Conservation (phyloP, 108 stramenopile genomes). For the Nitzschia putrida region DNA sequence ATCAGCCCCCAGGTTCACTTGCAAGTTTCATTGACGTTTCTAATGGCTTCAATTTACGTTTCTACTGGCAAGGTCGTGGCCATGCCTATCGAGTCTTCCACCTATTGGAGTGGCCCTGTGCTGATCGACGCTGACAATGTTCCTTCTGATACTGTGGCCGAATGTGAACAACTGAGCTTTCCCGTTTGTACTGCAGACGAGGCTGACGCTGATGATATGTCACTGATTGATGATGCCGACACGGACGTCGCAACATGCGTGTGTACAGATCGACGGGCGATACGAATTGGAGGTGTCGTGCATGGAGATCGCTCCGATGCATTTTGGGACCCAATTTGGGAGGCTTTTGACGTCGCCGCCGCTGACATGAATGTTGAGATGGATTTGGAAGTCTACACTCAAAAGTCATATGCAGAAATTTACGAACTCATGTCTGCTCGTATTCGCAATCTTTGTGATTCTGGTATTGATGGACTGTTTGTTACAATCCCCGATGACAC, state of each 20-base stretch:
- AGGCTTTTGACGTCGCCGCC: slow-evolving; percentile 26
- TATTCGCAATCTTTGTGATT: slow-evolving; percentile 23
- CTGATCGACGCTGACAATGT: slow-evolving; percentile 22
- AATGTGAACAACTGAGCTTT: slow-evolving; percentile 27
- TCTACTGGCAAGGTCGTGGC: slow-evolving; percentile 29
- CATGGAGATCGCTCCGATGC: slow-evolving; percentile 33
- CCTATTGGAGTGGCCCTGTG: slow-evolving; percentile 21
- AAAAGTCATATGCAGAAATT: neutral
- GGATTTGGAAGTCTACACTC: neutral
- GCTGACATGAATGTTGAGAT: slow-evolving; percentile 27
- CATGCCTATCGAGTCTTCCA: slow-evolving; percentile 6
- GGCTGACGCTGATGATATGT: neutral
- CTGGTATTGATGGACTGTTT: slow-evolving; percentile 40
- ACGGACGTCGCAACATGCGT: slow-evolving; percentile 8
- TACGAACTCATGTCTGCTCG: slow-evolving; percentile 22
- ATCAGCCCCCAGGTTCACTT: slow-evolving; percentile 19
- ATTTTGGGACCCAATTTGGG: slow-evolving; percentile 44
- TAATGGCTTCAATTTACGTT: slow-evolving; percentile 22
- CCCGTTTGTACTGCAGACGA: slow-evolving; percentile 27
- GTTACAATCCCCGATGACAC: slow-evolving; percentile 28
- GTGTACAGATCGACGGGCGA: slow-evolving; percentile 21
- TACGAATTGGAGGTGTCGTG: slow-evolving; percentile 38
- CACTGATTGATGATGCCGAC: too few species aligned
- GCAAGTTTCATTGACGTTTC: slow-evolving; percentile 14
- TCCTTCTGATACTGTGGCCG: slow-evolving; percentile 27